Conservation (phyloP, 192 early-diverging fungal species). For the Spinellus fusiger region DNA sequence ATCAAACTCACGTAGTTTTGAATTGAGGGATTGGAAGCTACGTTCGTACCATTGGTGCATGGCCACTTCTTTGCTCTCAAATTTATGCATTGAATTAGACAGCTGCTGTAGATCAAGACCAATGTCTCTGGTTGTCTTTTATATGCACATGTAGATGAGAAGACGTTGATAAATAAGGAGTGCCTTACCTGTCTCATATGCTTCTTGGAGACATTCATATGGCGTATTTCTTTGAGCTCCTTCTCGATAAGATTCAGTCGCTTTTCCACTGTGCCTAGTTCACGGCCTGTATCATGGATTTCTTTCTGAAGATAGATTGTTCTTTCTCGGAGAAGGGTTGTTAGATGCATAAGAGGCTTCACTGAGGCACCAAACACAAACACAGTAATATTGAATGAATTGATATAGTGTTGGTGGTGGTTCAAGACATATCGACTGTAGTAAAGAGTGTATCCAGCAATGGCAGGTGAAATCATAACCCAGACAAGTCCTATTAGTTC, state of each 20-base stretch:
- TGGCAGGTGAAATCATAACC: constrained; percentile 44
- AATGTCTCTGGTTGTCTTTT: constrained; percentile 31
- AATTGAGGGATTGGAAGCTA: constrained; percentile 41
- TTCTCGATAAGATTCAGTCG: constrained; percentile 44
- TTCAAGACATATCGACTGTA: constrained; percentile 47
- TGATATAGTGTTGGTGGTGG: constrained; percentile 48
- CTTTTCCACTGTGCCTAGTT: constrained; percentile 40
- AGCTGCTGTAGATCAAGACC: constrained; percentile 48
- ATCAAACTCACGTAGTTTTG: constrained; percentile 52
- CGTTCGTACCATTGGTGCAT: constrained; percentile 48
- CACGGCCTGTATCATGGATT: constrained; percentile 41
- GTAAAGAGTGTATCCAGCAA: constrained; percentile 50
- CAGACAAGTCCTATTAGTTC: constrained; percentile 42
- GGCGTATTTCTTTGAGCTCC: constrained; percentile 40
- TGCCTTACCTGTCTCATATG: constrained; percentile 42
- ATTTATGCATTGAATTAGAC: constrained; percentile 44
- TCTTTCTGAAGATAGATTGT: constrained; percentile 49
- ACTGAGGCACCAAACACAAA: constrained; percentile 53
- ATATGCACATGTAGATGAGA: neutral
- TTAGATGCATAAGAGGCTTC: constrained; percentile 44
- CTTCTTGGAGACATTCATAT: constrained; percentile 50
- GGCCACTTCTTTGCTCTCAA: constrained; percentile 49
- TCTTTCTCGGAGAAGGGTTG: constrained; percentile 41
- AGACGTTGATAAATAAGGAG: neutral
- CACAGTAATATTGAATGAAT: constrained; percentile 47